A percentile compares a stretch with the other conserved stretches of the same genome.
These are phyloP conservation scores for Proliferodiscus dingleyae DNA, from an alignment of 2,329 filamentous ascomycete genomes.

Conservation along the genomic window DNA sequence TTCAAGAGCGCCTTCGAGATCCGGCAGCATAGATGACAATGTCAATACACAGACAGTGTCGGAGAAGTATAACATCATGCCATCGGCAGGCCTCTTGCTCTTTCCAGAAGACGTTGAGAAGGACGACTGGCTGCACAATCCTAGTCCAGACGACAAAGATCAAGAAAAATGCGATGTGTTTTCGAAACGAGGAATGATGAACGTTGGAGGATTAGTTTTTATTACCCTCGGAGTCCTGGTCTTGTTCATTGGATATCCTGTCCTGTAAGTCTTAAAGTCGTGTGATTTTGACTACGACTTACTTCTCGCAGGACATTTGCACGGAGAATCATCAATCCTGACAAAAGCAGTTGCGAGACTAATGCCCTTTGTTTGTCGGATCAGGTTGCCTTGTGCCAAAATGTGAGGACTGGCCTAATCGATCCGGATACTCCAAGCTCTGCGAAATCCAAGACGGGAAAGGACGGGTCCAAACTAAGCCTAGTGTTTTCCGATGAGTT, in stretches of 20 bases:
- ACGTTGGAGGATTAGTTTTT: slow-evolving; percentile 57
- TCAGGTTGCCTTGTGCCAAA: slow-evolving; percentile 46
- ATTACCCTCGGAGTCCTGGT: slow-evolving; percentile 56
- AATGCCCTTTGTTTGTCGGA: slow-evolving; percentile 37
- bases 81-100: slow-evolving; percentile 59
- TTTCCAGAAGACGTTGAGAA: slow-evolving; percentile 71
- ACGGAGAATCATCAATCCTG: slow-evolving; percentile 32
- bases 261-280: slow-evolving; percentile 50
- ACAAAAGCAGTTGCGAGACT: slow-evolving; percentile 28
- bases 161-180: slow-evolving; percentile 60
- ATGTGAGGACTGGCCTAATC: slow-evolving; percentile 56
- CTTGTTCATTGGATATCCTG: slow-evolving; percentile 65
- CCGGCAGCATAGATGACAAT: slow-evolving; percentile 56
- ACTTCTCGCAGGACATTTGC: slow-evolving; percentile 50
- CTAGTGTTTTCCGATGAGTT: slow-evolving; percentile 72
- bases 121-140: slow-evolving; percentile 68
- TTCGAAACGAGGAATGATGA: slow-evolving; percentile 57
- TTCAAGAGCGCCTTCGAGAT: slow-evolving; percentile 32
- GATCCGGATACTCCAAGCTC: slow-evolving; percentile 62
- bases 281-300: slow-evolving; percentile 15
- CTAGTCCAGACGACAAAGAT: slow-evolving; percentile 59
- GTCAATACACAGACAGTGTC: slow-evolving; percentile 69
- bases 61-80: slow-evolving; percentile 69
- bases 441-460: slow-evolving; percentile 49
- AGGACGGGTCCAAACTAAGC: slow-evolving; percentile 56